Evolutionary conservation across 202 grass and related monocot species (phyloP), one percentile per base, ranked within the genome.

Genomic region (Cymbopogon flexuosus): DNA sequence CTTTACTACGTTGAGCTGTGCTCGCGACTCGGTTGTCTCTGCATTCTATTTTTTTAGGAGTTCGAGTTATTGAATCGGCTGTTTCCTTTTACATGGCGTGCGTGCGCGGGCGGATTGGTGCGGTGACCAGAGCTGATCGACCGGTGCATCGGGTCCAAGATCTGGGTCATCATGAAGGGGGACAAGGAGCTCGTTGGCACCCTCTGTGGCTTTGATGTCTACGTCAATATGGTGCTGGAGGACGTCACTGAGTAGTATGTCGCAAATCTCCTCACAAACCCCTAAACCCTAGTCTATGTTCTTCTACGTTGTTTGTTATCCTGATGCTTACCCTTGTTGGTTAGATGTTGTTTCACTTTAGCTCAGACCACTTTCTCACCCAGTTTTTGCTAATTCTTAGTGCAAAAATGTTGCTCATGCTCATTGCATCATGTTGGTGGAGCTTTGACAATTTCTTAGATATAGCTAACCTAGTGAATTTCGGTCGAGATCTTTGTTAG

Each of bases 211-310:
- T 98, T 98, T 36, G 96, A 95, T 57, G 95, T 95, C 73, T 98
- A 98, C 78, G 96, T 98, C 73, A 98, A 98, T 80, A 98, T 98
- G 96, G 96, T 98, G 81, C 96, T 98, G 19, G 96, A 98, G 84
- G 96, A 98, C 88, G 96, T 98, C 80, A 95, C 92, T 1, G 96
- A 98, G 81, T 98, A 98, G 96, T 98, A 89, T 75, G 88, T 89
- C 2, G 4, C 47, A 79, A 80, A 41, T 10, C 72, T 15, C 13
- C 27, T 3, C 29, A 59, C 59, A 61, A 82, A 89, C 86, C 66
- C 71, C 76, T 88, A 84, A 91, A 86, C 78, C 84, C 72, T 83
- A 71, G 18, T 72, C 61, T 58, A 4, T 57, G 30, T 42, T 65
- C 42, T 58, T 64, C 10, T 21, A 5, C 5, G 6, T 54, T 65